phyloP scores from a whole-genome alignment of 2,329 filamentous ascomycete genomes.

The Fusarium poae region DNA sequence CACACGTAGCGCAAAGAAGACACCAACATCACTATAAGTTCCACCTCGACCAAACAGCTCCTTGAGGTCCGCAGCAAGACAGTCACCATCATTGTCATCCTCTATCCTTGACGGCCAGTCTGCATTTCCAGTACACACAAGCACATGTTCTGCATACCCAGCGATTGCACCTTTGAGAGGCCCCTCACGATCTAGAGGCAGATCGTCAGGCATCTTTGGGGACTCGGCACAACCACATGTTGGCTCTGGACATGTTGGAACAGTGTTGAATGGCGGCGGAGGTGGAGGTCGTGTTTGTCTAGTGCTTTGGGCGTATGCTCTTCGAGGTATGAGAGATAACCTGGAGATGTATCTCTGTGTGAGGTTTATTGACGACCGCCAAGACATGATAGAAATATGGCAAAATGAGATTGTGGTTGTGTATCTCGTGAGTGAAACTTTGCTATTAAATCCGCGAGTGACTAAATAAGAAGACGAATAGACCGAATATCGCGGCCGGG shows the following conservation, averaged over 20 bases:
- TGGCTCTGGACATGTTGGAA: conserved; percentile 76
- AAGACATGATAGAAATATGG: conserved; percentile 29
- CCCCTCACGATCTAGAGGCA: conserved; percentile 80
- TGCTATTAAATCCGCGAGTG: neutral
- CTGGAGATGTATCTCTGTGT: conserved; percentile 24
- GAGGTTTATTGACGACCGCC: conserved; percentile 33
- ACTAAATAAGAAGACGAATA: conserved; percentile 2
- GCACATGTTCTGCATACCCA: conserved; percentile 82
- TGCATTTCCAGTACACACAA: conserved; percentile 82
- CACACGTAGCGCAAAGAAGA: neutral
- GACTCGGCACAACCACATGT: conserved; percentile 81
- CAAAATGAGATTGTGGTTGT: neutral
- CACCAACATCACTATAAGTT: conserved; percentile 72
- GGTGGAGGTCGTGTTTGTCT: conserved; percentile 35
- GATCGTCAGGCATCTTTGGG: conserved; percentile 71
- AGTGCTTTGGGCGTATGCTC: conserved; percentile 35
- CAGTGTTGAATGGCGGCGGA: conserved; percentile 57
- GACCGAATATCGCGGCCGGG: conserved; percentile 32
- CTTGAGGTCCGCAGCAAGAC: conserved; percentile 79
- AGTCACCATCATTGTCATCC: conserved; percentile 77
- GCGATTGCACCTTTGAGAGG: conserved; percentile 82
- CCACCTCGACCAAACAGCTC: conserved; percentile 75
- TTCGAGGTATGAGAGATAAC: conserved; percentile 16
- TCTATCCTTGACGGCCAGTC: conserved; percentile 91
- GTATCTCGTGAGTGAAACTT: neutral